Base-by-base conservation (phyloP, 768 basidiomycete genomes). In the Suillus variegatus region DNA sequence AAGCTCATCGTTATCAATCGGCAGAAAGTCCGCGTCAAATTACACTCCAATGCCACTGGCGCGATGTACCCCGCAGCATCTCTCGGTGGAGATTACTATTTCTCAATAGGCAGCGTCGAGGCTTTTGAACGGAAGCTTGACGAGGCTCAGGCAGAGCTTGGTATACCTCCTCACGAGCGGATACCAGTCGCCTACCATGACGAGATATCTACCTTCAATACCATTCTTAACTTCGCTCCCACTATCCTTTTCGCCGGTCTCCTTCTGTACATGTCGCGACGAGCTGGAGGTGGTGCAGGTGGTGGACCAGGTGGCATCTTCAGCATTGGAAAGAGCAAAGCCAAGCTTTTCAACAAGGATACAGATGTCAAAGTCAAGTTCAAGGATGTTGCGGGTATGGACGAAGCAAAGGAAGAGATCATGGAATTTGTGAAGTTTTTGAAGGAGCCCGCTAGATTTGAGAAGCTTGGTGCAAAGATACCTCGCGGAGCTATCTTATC, bases 401-500 rank as follows among this genome's bases (percentile, higher is more conserved):
- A 99, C 79, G 97, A 99, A 79, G 97, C 96, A 52, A 99, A 99
- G 83, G 93, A 96, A 82, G 97, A 99, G 81, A 97, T 99, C 71
- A 97, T 99, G 94, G 97, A 99, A 76, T 99, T 99, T 71, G 97
- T 99, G 76, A 96, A 97, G 72, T 99, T 99, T 82, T 82, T 99
- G 73, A 98, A 98, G 81, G 92, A 99, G 64, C 97, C 97, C 14
- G 80, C 88, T 38, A 92, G 91, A 76, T 99, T 97, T 81, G 94
- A 98, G 80, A 94, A 89, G 70, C 86, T 99, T 47, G 97, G 97
- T 65, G 97, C 97, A 66, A 99, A 99, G 82, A 99, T 99, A 68
- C 95, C 95, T 60, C 91, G 95, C 46, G 95, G 95, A 62, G 95
- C 95, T 41, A 95, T 97, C 77, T 83, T 97, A 55, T 97, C 95